A percentile compares a stretch with the other conserved stretches of the same genome.
Evolutionary conservation across 2,329 filamentous ascomycete genomes (phyloP).

Genomic region (Pseudogymnoascus sp.): DNA sequence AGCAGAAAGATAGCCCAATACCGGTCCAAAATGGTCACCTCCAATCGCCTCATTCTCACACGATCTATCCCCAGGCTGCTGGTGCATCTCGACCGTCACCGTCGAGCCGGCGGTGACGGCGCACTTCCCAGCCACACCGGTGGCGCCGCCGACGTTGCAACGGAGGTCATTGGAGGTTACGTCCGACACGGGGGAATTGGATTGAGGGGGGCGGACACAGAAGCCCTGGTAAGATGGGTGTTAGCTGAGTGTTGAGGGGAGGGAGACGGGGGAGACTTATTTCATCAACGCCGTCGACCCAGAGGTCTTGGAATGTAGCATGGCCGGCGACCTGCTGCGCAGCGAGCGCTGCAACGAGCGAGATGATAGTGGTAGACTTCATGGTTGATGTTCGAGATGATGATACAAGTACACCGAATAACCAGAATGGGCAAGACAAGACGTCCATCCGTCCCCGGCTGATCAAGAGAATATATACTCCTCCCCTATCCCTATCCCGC

Average conservation of each 20-base stretch:
- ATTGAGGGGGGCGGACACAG: slow-evolving; percentile 41
- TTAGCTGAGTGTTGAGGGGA: slow-evolving; percentile 30
- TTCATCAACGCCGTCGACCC: slow-evolving; percentile 40
- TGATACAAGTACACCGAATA: slow-evolving; percentile 17
- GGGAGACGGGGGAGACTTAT: slow-evolving; percentile 32
- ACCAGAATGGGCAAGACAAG: slow-evolving; percentile 17
- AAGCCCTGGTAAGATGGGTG: slow-evolving; percentile 35
- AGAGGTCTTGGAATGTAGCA: slow-evolving; percentile 43
- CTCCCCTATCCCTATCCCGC: not conserved
- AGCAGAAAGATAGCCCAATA: slow-evolving; percentile 43
- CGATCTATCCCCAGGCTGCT: slow-evolving; percentile 39
- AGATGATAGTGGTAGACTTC: slow-evolving; percentile 10
- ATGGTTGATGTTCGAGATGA: not conserved
- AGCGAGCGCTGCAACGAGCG: slow-evolving; percentile 10
- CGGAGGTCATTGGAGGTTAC: slow-evolving; percentile 41
- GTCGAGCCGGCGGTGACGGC: slow-evolving; percentile 31
- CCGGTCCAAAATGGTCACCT: slow-evolving; percentile 45
- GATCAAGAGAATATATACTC: not conserved
- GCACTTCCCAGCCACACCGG: slow-evolving; percentile 35
- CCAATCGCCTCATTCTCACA: slow-evolving; percentile 45
- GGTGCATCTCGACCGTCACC: slow-evolving; percentile 51
- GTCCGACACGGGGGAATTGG: slow-evolving; percentile 44
- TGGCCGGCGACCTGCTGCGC: slow-evolving; percentile 33
- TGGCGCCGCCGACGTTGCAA: slow-evolving; percentile 37
- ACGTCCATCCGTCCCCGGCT: slow-evolving; percentile 30